Evolutionary conservation across 2,329 filamentous ascomycete genomes (phyloP).

Genomic region (Trichoderma koningii): DNA sequence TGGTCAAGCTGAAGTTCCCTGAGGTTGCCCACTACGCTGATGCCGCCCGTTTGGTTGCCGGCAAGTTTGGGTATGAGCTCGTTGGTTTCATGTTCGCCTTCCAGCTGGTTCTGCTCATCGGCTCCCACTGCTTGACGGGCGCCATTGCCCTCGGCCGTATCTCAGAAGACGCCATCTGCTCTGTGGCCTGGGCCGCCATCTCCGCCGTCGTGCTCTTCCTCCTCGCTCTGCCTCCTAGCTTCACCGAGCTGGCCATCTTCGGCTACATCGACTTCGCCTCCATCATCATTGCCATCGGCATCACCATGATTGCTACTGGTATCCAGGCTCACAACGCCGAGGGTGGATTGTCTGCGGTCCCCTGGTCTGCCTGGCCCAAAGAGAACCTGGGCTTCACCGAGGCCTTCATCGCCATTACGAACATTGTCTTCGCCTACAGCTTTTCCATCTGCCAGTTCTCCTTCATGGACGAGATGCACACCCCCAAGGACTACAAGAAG

Average conservation of each 20-base stretch:
- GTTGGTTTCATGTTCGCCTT: slow-evolving; percentile 63
- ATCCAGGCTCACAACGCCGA: slow-evolving; percentile 42
- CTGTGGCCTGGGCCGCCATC: slow-evolving; percentile 49
- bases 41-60: slow-evolving; percentile 63
- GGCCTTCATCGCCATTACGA: slow-evolving; percentile 63
- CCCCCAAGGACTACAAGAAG: slow-evolving; percentile 50
- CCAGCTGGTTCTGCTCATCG: slow-evolving; percentile 69
- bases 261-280: slow-evolving; percentile 61
- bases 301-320: slow-evolving; percentile 68
- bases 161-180: slow-evolving; percentile 55
- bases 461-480: slow-evolving; percentile 58
- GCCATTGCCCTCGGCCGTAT: slow-evolving; percentile 68
- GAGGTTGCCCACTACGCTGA: slow-evolving; percentile 68
- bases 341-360: slow-evolving; percentile 39
- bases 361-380: slow-evolving; percentile 52
- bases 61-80: slow-evolving; percentile 62
- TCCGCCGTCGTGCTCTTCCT: slow-evolving; percentile 50
- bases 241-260: slow-evolving; percentile 52
- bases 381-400: slow-evolving; percentile 51
- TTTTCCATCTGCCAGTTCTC: slow-evolving; percentile 55
- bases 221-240: slow-evolving; percentile 51
- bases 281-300: slow-evolving; percentile 63
- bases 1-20: slow-evolving; percentile 54
- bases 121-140: slow-evolving; percentile 71
- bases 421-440: slow-evolving; percentile 72